A percentile compares a stretch with the other conserved stretches of the same genome.
Evolutionary conservation across 2,329 filamentous ascomycete species (phyloP).

Genomic region (Colletotrichum shisoi): DNA sequence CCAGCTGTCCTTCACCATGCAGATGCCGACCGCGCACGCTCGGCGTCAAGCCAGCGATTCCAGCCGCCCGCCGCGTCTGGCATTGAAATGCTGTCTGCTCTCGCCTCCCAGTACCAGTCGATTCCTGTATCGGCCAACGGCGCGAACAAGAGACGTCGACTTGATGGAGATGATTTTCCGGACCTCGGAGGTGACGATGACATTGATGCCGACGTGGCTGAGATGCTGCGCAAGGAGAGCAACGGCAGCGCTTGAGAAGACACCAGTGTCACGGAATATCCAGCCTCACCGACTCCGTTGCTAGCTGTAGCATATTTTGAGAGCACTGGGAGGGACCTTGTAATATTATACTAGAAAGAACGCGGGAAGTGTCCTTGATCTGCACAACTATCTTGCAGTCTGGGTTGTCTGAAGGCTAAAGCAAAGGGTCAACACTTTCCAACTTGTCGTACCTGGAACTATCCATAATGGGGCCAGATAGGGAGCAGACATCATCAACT

Average conservation of each 20-base stretch:
- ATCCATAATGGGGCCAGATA: background rate
- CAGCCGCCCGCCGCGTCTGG: conserved; percentile 44
- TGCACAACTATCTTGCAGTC: background rate
- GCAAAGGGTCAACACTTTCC: background rate
- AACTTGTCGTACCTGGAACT: background rate
- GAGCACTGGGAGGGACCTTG: background rate
- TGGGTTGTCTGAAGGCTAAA: background rate
- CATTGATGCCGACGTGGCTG: conserved; percentile 65
- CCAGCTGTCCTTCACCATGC: conserved; percentile 41
- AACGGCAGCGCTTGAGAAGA: conserved; percentile 32
- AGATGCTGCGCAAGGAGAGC: conserved; percentile 60
- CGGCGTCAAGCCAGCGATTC: conserved; percentile 39
- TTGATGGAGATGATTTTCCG: conserved; percentile 62
- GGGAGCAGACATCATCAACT: background rate
- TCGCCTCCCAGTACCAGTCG: conserved; percentile 58
- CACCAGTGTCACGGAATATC: background rate
- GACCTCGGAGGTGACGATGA: conserved; percentile 63
- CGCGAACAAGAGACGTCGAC: conserved; percentile 64
- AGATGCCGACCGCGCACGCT: conserved; percentile 36
- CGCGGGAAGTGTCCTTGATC: conserved; percentile 1
- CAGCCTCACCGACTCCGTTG: background rate
- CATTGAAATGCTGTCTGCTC: conserved; percentile 53
- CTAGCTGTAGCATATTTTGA: background rate
- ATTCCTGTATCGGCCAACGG: conserved; percentile 61
- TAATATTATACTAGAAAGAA: conserved; percentile 23